Percentiles rank a stretch among this genome's conserved stretches.
Evolutionary conservation across 257 asterid species (phyloP).

Genomic region (Echium plantagineum): DNA sequence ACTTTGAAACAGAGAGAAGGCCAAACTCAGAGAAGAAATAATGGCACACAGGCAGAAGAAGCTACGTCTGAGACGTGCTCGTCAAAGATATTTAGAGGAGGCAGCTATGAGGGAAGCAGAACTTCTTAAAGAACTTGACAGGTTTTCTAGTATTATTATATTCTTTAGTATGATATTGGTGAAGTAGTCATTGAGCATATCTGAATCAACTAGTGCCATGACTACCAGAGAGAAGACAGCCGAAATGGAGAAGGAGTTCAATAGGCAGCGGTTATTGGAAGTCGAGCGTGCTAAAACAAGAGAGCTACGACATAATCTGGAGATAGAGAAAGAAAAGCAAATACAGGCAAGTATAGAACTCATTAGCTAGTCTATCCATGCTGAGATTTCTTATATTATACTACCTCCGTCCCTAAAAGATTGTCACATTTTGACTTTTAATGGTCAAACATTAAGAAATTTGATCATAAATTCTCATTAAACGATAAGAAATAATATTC

Average conservation of each 20-base stretch:
- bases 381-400: too few relatives aligned
- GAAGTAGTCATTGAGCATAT: not conserved
- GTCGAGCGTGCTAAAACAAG: conserved; percentile 83
- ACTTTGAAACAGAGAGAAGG: conserved; percentile 54
- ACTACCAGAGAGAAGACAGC: conserved; percentile 53
- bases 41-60: conserved; percentile 76
- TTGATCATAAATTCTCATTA: too few relatives aligned
- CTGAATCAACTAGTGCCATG: not conserved
- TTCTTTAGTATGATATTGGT: not conserved
- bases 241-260: conserved; percentile 86
- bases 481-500: too few relatives aligned
- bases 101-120: conserved; percentile 87
- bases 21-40: conserved; percentile 67
- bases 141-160: conserved; percentile 25
- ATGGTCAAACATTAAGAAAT: too few relatives aligned
- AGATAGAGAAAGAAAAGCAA: conserved; percentile 90
- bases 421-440: too few relatives aligned
- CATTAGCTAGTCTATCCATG: conserved; percentile 2
- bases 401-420: too few relatives aligned
- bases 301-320: conserved; percentile 86
- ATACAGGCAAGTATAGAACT: conserved; percentile 55
- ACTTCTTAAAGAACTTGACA: conserved; percentile 73
- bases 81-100: conserved; percentile 68
- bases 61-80: conserved; percentile 59
- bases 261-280: conserved; percentile 75